Percentiles rank a stretch among this genome's conserved stretches.
phyloP scores from a whole-genome alignment of 495 filamentous ascomycete species.

The Podospora pseudopauciseta region DNA sequence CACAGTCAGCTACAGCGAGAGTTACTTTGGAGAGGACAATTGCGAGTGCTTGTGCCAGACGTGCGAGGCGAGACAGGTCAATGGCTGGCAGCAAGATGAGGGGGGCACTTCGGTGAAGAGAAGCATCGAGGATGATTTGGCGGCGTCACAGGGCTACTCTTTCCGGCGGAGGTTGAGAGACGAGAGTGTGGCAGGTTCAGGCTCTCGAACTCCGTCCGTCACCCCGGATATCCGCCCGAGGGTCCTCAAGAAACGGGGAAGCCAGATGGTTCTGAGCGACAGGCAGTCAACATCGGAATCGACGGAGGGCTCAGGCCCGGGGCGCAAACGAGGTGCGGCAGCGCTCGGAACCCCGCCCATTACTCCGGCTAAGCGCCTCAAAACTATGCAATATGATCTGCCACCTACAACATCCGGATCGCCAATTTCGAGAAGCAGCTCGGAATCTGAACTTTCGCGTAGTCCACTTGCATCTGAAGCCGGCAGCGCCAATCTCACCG shows the following conservation, averaged over 20 bases:
- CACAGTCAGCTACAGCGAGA: constrained; percentile 89
- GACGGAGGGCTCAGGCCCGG: constrained; percentile 15
- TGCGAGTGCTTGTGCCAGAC: constrained; percentile 90
- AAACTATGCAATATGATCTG: constrained; percentile 35
- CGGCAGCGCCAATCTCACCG: constrained; percentile 33
- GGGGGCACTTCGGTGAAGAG: constrained; percentile 40
- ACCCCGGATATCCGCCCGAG: constrained; percentile 48
- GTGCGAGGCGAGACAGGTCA: constrained; percentile 70
- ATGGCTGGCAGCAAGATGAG: constrained; percentile 68
- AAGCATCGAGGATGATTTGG: constrained; percentile 41
- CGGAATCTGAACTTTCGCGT: constrained; percentile 14
- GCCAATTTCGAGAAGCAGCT: constrained; percentile 27
- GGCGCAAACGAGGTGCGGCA: constrained; percentile 34
- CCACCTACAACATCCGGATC: constrained; percentile 24
- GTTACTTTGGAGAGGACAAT: constrained; percentile 94
- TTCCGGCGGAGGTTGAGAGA: constrained; percentile 43
- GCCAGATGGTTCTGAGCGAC: constrained; percentile 27
- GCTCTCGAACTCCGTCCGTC: constrained; percentile 46
- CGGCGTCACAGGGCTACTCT: constrained; percentile 38
- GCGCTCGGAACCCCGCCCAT: constrained; percentile 41
- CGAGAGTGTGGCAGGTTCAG: constrained; percentile 35
- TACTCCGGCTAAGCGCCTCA: constrained; percentile 44
- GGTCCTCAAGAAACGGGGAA: constrained; percentile 36
- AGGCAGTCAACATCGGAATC: constrained; percentile 27
- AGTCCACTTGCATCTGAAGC: constrained; percentile 27